Percentiles rank a stretch among this genome's conserved stretches.
phyloP scores from a whole-genome alignment of 805 yeast species.

The Lipomyces starkeyi region DNA sequence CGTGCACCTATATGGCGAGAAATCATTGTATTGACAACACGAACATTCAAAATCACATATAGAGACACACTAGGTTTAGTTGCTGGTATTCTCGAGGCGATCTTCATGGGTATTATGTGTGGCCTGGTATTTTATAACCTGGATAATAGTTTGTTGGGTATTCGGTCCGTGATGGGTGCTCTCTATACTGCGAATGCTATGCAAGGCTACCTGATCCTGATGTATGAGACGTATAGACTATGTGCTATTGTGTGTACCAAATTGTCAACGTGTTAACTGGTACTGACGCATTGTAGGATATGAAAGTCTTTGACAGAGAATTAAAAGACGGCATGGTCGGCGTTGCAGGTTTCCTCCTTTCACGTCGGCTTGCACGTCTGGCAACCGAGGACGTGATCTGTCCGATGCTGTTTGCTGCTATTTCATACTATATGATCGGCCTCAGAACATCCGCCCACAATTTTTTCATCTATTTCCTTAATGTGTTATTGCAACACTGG shows the following conservation, averaged over 20 bases:
- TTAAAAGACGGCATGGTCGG: slow-evolving; percentile 71
- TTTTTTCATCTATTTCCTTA: slow-evolving; percentile 69
- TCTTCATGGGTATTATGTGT: slow-evolving; percentile 61
- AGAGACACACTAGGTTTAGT: slow-evolving; percentile 59
- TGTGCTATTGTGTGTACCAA: slow-evolving; percentile 47
- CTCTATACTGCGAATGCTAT: slow-evolving; percentile 60
- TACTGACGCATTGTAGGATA: slow-evolving; percentile 46
- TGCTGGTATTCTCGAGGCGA: slow-evolving; percentile 54
- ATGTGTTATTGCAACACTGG: slow-evolving; percentile 61
- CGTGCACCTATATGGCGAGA: slow-evolving; percentile 54
- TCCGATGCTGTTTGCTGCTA: slow-evolving; percentile 61
- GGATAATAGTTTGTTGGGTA: slow-evolving; percentile 63
- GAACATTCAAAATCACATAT: slow-evolving; percentile 55
- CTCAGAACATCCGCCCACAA: slow-evolving; percentile 55
- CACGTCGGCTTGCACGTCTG: slow-evolving; percentile 69
- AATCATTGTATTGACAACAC: slow-evolving; percentile 51
- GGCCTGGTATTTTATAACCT: slow-evolving; percentile 77
- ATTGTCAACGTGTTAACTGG: neutral
- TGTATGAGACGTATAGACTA: slow-evolving; percentile 65
- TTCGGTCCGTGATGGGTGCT: slow-evolving; percentile 62
- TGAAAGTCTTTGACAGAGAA: slow-evolving; percentile 67
- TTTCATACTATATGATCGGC: slow-evolving; percentile 81
- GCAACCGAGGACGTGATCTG: slow-evolving; percentile 72
- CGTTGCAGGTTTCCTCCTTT: slow-evolving; percentile 67
- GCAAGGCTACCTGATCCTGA: slow-evolving; percentile 60